Percentiles rank a stretch among this genome's conserved stretches.
Conservation (phyloP, 106 monocot species). For the Vanilla planifolia region DNA sequence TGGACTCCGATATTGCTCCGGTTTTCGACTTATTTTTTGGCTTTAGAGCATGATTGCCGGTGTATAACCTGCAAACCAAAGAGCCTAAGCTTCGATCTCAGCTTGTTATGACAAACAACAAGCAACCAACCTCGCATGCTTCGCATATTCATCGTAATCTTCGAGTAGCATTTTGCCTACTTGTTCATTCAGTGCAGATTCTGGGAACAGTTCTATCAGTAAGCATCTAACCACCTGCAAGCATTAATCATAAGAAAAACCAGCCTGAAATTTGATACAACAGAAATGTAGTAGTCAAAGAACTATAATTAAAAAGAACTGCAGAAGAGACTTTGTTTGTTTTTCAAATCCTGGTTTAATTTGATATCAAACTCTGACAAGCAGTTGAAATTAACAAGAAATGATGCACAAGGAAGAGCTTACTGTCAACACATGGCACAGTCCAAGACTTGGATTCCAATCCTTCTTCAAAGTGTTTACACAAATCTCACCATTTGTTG, state of each 20-base stretch:
- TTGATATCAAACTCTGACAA: too few species aligned
- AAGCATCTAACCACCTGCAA: conserved; percentile 90
- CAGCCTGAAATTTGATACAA: too few species aligned
- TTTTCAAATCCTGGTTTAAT: too few species aligned
- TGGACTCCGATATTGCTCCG: conserved; percentile 73
- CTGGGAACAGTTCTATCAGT: conserved; percentile 93
- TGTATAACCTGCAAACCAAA: conserved; percentile 41
- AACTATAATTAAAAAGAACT: too few species aligned
- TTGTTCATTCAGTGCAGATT: conserved; percentile 94
- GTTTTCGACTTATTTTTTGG: conserved; percentile 57
- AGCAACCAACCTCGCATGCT: conserved; percentile 64
- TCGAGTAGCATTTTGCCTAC: conserved; percentile 94
- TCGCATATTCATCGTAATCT: conserved; percentile 79
- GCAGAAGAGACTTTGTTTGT: too few species aligned
- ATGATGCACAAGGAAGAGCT: conserved; percentile 11
- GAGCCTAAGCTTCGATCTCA: not conserved
- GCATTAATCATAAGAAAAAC: too few species aligned
- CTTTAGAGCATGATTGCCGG: conserved; percentile 83
- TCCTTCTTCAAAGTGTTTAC: conserved; percentile 95
- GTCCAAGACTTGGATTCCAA: conserved; percentile 92
- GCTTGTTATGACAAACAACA: not conserved
- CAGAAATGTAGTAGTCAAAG: too few species aligned
- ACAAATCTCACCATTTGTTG: conserved; percentile 95
- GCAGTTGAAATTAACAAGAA: not conserved
- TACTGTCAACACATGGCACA: conserved; percentile 79